Evolutionary conservation across 495 filamentous ascomycete genomes (phyloP), one percentile per base, ranked within the genome.

Genomic region (Trichoderma reesei): DNA sequence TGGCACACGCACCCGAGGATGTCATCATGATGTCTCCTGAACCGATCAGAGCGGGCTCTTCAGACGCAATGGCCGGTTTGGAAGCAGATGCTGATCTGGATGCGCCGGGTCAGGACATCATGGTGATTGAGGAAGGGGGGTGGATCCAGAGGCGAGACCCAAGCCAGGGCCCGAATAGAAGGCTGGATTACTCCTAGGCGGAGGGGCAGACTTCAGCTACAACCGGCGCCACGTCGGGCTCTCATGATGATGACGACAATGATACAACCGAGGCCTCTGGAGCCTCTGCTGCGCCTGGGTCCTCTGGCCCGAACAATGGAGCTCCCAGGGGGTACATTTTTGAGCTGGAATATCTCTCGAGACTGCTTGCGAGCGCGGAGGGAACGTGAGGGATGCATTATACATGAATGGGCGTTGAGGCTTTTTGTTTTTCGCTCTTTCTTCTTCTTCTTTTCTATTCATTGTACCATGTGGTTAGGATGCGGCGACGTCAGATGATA

Each of bases 1-100:
- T 63, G 61, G 20, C 61, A 36, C n/a, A 18, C 13, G 13, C 61
- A 44, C 41, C 61, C 38, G 61, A 63, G 61, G 61, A 63, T 46
- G 61, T 63, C 33, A 36, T 63, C 61, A 63, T 63, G 61, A 34
- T 41, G 41, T 63, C 61, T 42, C 61, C 61, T 13, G 61, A 63
- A 44, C 39, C 31, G 3, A 63, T 61, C 38, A 56, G 51, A 56
- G 20, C 51, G 31, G 26, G 26, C 13, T 33, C 51, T 33, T 26
- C 51, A 56, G 51, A 34, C 26, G 51, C 20, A 56, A 56, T 33
- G 16, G n/a, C 46, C 16, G 51, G 51, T n/a, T 56, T 56, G 51
- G 51, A 56, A 34, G 20, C 51, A 13, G 51, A 34, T 34, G 26
- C 11, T 34, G 51, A 56, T 26, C 51, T 56, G 4, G 51, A 18